These are phyloP conservation scores for Pharnaceum exiguum DNA, from an alignment of 148 eudicot species.

Conservation along the genomic window DNA sequence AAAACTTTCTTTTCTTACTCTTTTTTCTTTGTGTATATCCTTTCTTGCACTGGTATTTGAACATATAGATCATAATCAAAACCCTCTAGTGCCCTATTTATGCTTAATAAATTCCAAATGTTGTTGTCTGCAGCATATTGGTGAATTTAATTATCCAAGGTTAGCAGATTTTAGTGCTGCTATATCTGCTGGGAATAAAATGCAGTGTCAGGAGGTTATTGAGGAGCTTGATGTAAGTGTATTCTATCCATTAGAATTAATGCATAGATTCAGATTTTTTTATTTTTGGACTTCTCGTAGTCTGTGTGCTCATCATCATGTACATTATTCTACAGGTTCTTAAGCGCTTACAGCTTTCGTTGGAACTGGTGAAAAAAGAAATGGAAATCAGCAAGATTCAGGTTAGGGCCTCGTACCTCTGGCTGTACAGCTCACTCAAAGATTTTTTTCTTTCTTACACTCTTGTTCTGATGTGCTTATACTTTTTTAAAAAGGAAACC, in stretches of 20 bases:
- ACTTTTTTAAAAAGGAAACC: slow-evolving; percentile 53
- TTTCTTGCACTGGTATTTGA: too few relatives aligned
- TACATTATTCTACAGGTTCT: slow-evolving; percentile 49
- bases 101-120: slow-evolving; percentile 7
- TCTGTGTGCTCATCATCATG: background rate
- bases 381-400: slow-evolving; percentile 98
- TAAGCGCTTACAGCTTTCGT: slow-evolving; percentile 70
- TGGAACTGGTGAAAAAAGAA: slow-evolving; percentile 96
- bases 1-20: too few relatives aligned
- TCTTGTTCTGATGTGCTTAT: slow-evolving; percentile 2
- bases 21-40: too few relatives aligned
- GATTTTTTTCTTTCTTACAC: background rate
- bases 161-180: slow-evolving; percentile 99
- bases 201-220: slow-evolving; percentile 79
- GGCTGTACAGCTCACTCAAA: background rate
- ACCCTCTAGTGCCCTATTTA: slow-evolving; percentile 2
- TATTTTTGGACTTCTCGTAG: background rate
- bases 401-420: slow-evolving; percentile 40
- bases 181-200: slow-evolving; percentile 87
- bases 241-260: background rate
- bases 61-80: too few relatives aligned
- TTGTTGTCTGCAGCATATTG: slow-evolving; percentile 71
- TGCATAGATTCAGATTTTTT: background rate
- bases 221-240: slow-evolving; percentile 95
- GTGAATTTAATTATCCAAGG: slow-evolving; percentile 90